A percentile compares a stretch with the other conserved stretches of the same genome.
These are phyloP conservation scores for Fusarium xyrophilum DNA, from an alignment of 2,329 filamentous ascomycete species.

Conservation along the genomic window DNA sequence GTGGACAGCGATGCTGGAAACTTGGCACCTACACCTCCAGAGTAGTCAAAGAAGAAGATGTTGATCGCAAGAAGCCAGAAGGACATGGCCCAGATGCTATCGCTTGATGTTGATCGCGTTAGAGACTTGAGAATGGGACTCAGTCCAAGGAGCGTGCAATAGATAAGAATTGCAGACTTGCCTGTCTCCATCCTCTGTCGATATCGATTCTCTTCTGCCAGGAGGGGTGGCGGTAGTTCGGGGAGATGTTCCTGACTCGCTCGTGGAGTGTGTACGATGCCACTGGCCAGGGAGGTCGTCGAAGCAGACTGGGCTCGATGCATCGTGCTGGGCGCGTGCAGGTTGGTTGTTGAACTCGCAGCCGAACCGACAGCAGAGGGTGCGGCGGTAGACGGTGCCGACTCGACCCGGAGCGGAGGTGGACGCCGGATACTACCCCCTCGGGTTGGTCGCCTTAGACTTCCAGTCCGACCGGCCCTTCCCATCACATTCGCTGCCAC, in stretches of 20 bases:
- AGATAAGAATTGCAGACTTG: conserved; percentile 92
- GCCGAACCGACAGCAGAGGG: conserved; percentile 45
- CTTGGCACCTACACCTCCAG: conserved; percentile 68
- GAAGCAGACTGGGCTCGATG: conserved; percentile 61
- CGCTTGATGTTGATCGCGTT: conserved; percentile 88
- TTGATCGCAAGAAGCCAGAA: conserved; percentile 94
- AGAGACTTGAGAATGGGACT: conserved; percentile 96
- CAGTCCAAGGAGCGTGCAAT: conserved; percentile 87
- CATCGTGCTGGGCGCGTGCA: conserved; percentile 41
- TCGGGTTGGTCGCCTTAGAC: conserved; percentile 46
- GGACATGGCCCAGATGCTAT: conserved; percentile 97
- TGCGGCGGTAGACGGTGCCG: conserved; percentile 36
- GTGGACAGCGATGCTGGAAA: conserved; percentile 83
- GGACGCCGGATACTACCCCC: conserved; percentile 50
- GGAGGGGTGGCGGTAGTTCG: conserved; percentile 41
- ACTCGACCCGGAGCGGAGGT: conserved; percentile 41
- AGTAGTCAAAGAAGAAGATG: conserved; percentile 98
- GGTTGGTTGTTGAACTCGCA: conserved; percentile 57
- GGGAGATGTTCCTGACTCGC: conserved; percentile 44
- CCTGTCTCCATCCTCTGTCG: conserved; percentile 74
- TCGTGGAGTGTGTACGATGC: conserved; percentile 37
- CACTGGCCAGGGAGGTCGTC: conserved; percentile 58
- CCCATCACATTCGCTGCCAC: conserved; percentile 48
- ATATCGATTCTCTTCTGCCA: conserved; percentile 50
- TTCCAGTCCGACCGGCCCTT: conserved; percentile 47